These are phyloP conservation scores for Entrophospora sp. DNA, from an alignment of 192 early-diverging fungal species.

Conservation along the genomic window DNA sequence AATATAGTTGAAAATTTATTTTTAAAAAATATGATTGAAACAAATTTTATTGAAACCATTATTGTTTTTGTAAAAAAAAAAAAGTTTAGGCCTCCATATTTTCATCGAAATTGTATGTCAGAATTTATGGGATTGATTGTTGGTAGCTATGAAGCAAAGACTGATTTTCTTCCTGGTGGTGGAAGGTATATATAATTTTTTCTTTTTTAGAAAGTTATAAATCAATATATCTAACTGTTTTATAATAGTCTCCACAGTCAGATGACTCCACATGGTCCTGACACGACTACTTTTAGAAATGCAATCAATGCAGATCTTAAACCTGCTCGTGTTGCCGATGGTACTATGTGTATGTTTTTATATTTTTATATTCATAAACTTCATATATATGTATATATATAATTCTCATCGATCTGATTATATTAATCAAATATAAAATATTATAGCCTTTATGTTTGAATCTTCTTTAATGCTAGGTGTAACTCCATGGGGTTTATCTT, in stretches of 20 bases:
- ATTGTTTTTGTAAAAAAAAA: no score
- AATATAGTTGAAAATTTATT: no score
- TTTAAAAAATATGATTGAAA: no score
- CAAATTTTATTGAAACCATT: no score
- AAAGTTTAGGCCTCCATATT: constrained; percentile 87
- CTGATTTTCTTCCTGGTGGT: constrained; percentile 85
- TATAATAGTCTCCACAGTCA: constrained; percentile 53
- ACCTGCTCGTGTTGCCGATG: constrained; percentile 71
- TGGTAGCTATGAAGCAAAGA: constrained; percentile 90
- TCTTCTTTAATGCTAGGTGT: constrained; percentile 68
- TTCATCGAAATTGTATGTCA: constrained; percentile 95
- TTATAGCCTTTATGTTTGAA: constrained; percentile 94
- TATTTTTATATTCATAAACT: no score
- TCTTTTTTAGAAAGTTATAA: neutral
- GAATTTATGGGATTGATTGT: constrained; percentile 96
- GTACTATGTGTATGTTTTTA: constrained; percentile 31
- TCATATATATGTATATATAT: neutral
- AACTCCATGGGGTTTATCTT: constrained; percentile 71
- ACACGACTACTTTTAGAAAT: constrained; percentile 62
- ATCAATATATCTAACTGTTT: neutral
- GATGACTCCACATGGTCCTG: constrained; percentile 92
- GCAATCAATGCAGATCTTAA: constrained; percentile 61
- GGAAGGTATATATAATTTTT: constrained; percentile 37
- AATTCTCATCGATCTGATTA: neutral
- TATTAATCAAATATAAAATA: neutral